Conservation (phyloP, 768 basidiomycete species). For the Leccinum arenicola region DNA sequence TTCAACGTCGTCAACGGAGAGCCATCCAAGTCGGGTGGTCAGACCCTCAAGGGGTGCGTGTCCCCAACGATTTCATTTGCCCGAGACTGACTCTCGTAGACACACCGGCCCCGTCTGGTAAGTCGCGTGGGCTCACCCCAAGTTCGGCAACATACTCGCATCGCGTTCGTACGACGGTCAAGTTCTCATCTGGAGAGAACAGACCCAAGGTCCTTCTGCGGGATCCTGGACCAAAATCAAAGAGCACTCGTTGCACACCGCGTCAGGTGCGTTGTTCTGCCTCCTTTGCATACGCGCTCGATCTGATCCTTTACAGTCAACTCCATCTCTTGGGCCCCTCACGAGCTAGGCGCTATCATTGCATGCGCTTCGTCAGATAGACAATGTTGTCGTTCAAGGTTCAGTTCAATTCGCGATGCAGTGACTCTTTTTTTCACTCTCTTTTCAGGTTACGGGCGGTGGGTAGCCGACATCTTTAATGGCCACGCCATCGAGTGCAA, state of each 20-base stretch:
- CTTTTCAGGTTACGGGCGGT: slow-evolving; percentile 85
- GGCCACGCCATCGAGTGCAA: slow-evolving; percentile 97
- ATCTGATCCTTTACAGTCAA: slow-evolving; percentile 59
- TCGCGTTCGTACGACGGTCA: slow-evolving; percentile 99
- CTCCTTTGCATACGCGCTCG: neutral
- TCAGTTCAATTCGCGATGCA: slow-evolving; percentile 24
- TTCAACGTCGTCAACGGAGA: slow-evolving; percentile 94
- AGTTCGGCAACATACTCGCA: slow-evolving; percentile 93
- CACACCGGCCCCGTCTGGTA: slow-evolving; percentile 99
- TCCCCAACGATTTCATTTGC: neutral
- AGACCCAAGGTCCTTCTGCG: slow-evolving; percentile 44
- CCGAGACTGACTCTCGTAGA: slow-evolving; percentile 36
- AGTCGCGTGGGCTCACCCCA: slow-evolving; percentile 97
- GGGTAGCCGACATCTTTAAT: slow-evolving; percentile 92
- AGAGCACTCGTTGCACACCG: slow-evolving; percentile 91
- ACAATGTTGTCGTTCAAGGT: slow-evolving; percentile 95
- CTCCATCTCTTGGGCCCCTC: slow-evolving; percentile 98
- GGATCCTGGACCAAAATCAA: slow-evolving; percentile 96
- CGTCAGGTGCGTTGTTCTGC: slow-evolving; percentile 64
- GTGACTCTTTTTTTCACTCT: neutral
- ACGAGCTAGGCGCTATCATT: slow-evolving; percentile 93
- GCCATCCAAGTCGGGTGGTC: slow-evolving; percentile 60
- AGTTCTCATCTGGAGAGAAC: slow-evolving; percentile 98
- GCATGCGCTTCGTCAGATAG: slow-evolving; percentile 98
- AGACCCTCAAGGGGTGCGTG: slow-evolving; percentile 78